A percentile compares a stretch with the other conserved stretches of the same genome.
Conservation (phyloP, 2,329 filamentous ascomycete genomes). For the Fusarium nisikadoi region DNA sequence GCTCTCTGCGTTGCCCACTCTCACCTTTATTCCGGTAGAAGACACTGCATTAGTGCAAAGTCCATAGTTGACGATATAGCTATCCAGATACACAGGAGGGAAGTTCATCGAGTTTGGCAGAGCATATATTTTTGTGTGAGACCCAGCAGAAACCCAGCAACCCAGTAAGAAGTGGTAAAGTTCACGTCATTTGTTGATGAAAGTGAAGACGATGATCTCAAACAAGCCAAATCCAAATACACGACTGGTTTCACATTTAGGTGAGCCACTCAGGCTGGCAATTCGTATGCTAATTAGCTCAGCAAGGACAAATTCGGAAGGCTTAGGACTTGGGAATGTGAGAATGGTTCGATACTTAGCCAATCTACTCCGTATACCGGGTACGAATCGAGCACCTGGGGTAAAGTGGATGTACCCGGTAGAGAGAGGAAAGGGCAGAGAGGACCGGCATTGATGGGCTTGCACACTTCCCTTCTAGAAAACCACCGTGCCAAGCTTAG, state of each 20-base stretch:
- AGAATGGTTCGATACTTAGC: conserved; percentile 40
- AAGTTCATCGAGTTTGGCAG: conserved; percentile 15
- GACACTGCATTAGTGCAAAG: neutral
- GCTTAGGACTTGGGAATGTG: conserved; percentile 20
- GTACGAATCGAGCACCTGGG: conserved; percentile 42
- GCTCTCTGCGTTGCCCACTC: conserved; percentile 2
- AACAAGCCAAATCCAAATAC: conserved; percentile 32
- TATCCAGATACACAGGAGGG: conserved; percentile 22
- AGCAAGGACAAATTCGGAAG: conserved; percentile 14
- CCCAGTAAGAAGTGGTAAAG: conserved; percentile 8
- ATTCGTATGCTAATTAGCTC: conserved; percentile 23
- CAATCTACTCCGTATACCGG: conserved; percentile 28
- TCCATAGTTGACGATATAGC: conserved; percentile 11
- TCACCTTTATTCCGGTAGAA: neutral
- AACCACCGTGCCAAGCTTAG: conserved; percentile 27
- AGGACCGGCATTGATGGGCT: conserved; percentile 35
- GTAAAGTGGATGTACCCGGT: conserved; percentile 41
- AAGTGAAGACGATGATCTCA: conserved; percentile 20
- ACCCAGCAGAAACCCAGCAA: neutral
- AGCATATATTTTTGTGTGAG: conserved; percentile 10
- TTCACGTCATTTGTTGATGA: conserved; percentile 17
- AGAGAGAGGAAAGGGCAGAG: conserved; percentile 30
- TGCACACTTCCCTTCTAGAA: conserved; percentile 38
- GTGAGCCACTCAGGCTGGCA: conserved; percentile 36
- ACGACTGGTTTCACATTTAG: conserved; percentile 45